Evolutionary conservation across 2,329 filamentous ascomycete species (phyloP).

Genomic region (Sporothrix dimorphospora): DNA sequence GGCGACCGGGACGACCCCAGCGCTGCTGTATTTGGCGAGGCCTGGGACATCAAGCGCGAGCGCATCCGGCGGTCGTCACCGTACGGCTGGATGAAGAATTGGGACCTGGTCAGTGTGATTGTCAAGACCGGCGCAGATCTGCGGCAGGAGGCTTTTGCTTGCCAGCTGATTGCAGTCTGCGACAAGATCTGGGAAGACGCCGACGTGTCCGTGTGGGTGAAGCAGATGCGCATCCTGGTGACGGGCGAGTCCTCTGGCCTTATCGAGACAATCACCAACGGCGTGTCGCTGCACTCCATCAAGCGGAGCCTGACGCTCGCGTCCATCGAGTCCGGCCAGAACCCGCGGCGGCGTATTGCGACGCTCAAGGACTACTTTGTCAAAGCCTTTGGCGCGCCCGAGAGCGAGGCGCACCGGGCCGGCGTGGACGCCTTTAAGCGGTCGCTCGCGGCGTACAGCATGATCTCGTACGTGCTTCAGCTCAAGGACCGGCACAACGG

Average conservation of each 20-base stretch:
- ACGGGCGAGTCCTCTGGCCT: slow-evolving; percentile 83
- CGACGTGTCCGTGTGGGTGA: slow-evolving; percentile 79
- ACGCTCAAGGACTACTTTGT: slow-evolving; percentile 81
- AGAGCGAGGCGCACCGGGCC: slow-evolving; percentile 69
- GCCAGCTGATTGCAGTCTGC: slow-evolving; percentile 80
- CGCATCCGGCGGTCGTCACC: slow-evolving; percentile 81
- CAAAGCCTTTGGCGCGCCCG: slow-evolving; percentile 74
- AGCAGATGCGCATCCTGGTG: slow-evolving; percentile 83
- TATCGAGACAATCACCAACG: slow-evolving; percentile 86
- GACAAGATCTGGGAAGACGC: slow-evolving; percentile 81
- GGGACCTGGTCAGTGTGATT: slow-evolving; percentile 85
- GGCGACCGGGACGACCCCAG: slow-evolving; percentile 84
- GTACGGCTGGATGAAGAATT: slow-evolving; percentile 88
- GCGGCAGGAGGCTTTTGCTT: slow-evolving; percentile 83
- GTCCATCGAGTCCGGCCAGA: slow-evolving; percentile 71
- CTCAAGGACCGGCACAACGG: slow-evolving; percentile 87
- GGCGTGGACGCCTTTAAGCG: slow-evolving; percentile 79
- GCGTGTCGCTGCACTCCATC: slow-evolving; percentile 82
- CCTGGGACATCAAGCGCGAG: slow-evolving; percentile 82
- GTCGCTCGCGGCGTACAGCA: slow-evolving; percentile 82
- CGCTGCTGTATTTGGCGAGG: slow-evolving; percentile 83
- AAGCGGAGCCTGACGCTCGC: slow-evolving; percentile 80
- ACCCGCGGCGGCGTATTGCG: slow-evolving; percentile 74
- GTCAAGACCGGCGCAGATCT: slow-evolving; percentile 85
- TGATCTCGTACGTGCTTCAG: slow-evolving; percentile 81